phyloP scores from a whole-genome alignment of 2,329 filamentous ascomycete species.

The Scedosporium minutisporum region DNA sequence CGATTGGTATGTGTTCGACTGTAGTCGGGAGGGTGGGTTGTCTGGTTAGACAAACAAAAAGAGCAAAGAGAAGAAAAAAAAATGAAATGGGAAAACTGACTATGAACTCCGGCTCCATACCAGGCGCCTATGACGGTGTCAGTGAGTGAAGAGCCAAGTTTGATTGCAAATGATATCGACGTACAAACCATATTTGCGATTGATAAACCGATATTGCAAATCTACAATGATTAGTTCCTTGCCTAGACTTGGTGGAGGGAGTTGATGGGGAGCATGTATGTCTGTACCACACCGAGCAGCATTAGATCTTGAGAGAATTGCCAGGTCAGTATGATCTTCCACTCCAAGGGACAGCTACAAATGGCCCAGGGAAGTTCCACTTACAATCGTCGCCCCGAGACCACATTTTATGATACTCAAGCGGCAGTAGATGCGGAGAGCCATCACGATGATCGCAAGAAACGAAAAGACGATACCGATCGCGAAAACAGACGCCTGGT shows the following conservation, averaged over 20 bases:
- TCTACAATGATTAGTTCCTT: not conserved
- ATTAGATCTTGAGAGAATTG: not conserved
- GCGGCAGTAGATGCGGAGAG: slow-evolving; percentile 2
- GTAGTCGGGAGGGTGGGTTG: not conserved
- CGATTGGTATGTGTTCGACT: not conserved
- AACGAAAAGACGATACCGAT: not conserved
- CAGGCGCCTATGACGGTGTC: not conserved
- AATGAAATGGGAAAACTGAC: not conserved
- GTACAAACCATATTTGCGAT: not conserved
- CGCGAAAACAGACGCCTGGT: not conserved
- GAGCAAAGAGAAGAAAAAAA: too few species aligned
- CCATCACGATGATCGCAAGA: not conserved
- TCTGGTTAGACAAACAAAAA: too few species aligned
- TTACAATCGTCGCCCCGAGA: not conserved
- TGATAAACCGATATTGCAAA: not conserved
- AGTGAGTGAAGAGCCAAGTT: not conserved
- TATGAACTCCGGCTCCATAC: not conserved
- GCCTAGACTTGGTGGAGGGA: not conserved
- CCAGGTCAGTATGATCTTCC: not conserved
- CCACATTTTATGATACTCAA: not conserved
- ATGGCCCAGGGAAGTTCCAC: not conserved
- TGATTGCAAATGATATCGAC: not conserved
- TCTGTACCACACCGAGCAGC: not conserved
- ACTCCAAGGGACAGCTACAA: not conserved
- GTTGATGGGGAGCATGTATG: not conserved